phyloP scores from a whole-genome alignment of 2,329 filamentous ascomycete species.

The Aureobasidium sp. region DNA sequence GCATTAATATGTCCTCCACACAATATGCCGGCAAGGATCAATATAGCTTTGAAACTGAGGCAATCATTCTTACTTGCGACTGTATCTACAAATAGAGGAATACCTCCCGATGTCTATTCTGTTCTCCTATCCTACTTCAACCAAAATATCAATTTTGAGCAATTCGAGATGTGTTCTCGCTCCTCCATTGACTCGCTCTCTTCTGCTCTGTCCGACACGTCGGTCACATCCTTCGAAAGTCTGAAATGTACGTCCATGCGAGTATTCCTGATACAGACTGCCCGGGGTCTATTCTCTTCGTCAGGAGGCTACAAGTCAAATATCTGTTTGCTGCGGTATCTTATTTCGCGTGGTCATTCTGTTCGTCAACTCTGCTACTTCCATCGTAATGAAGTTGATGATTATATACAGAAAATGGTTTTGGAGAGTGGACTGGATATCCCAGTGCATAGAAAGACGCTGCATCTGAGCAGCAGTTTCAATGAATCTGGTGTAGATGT shows the following conservation, averaged over 20 bases:
- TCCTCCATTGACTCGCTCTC: not conserved
- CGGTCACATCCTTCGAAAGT: not conserved
- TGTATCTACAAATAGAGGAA: no score
- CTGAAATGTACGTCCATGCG: not conserved
- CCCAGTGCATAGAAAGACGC: not conserved
- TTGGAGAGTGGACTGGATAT: not conserved
- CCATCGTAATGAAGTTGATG: not conserved
- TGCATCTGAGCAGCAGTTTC: not conserved
- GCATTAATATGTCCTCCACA: no score
- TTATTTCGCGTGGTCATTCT: not conserved
- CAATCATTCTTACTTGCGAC: no score
- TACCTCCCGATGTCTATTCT: no score
- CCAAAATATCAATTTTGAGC: not conserved
- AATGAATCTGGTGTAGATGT: not conserved
- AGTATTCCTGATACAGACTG: not conserved
- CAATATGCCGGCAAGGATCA: no score
- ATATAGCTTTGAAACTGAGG: no score
- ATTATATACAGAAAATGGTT: not conserved
- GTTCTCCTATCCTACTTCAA: no score
- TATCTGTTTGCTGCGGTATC: not conserved
- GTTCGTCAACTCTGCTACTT: conserved; percentile 5
- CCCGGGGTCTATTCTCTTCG: not conserved
- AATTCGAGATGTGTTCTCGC: not conserved
- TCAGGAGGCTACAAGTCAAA: conserved; percentile 3
- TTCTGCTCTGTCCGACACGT: not conserved